A percentile compares a stretch with the other conserved stretches of the same genome.
These are phyloP conservation scores for Galerina marginata DNA, from an alignment of 768 basidiomycete species.

Conservation along the genomic window DNA sequence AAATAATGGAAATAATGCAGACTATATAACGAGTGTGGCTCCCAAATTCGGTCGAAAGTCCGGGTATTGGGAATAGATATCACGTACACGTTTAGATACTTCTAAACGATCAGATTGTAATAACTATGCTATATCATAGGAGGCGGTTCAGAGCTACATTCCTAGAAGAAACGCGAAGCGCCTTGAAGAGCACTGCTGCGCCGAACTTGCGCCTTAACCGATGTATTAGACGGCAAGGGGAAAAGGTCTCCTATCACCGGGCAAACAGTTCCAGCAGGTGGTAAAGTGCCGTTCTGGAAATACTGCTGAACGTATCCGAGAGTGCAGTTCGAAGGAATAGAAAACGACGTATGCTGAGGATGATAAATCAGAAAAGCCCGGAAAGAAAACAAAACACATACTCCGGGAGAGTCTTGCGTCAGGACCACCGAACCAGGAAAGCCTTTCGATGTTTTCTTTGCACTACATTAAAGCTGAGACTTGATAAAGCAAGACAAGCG, in stretches of 20 bases:
- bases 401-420: slow-evolving; percentile 47
- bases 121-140: neutral
- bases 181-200: neutral
- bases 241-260: slow-evolving; percentile 35
- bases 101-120: no score
- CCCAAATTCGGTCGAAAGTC: no score
- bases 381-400: slow-evolving; percentile 22
- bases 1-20: no score
- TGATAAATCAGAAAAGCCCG: neutral
- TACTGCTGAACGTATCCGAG: slow-evolving; percentile 40
- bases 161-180: neutral
- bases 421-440: slow-evolving; percentile 46
- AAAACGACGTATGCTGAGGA: slow-evolving; percentile 39
- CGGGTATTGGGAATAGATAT: no score
- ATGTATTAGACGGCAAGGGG: slow-evolving; percentile 1
- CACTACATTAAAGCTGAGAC: slow-evolving; percentile 29
- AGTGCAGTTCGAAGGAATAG: slow-evolving; percentile 40
- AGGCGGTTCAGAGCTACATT: neutral
- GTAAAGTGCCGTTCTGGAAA: slow-evolving; percentile 45
- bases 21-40: no score
- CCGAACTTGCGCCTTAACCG: no score
- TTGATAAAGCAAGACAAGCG: neutral
- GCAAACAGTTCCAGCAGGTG: slow-evolving; percentile 45
- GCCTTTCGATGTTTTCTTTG: slow-evolving; percentile 41
- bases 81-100: no score